Evolutionary conservation across 441 rosid species (phyloP), one percentile per base, ranked within the genome.

Genomic region (Isatis lusitanica): DNA sequence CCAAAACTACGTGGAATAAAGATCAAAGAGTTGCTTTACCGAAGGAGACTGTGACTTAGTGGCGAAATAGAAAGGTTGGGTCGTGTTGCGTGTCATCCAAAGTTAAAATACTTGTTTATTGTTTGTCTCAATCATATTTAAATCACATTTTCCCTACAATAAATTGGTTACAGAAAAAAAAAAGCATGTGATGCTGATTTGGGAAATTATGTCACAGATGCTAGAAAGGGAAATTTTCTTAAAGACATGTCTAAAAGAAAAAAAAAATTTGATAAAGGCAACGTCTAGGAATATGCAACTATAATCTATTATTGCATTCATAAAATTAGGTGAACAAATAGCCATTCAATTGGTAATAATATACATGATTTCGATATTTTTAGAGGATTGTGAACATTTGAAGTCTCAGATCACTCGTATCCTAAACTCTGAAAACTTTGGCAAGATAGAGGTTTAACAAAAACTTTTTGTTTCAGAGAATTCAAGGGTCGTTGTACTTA

Each of bases 131-230:
- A 12, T n/a, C 70, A 53, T 63, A 53, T 51, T 53, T 21, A 21
- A 6, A 44, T 64, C 65, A 65, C 35, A 65, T 44, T 46, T 73
- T 60, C 8, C 59, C 43, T 26, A 16, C 36, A 56, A 46, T 5
- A 9, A 28, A 11, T 46, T 35, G 33, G 58, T 44, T 63, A 43
- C 15, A 63, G 35, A 62, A 40, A 7, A 36, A 36, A 52, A 44
- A 60, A 24, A 60, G 18, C 65, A 60, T 72, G 18, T 72, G 47
- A n/a, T 43, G 55, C 56, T 63, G 56, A 63, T 43, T 72, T 72
- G 63, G 76, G 55, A 43, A 71, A 63, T 21, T 63, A 72, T 63
- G 63, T 48, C 63, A 43, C 30, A 40, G 62, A n/a, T 18, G 62
- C 24, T 53, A 7, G 56, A 72, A 63, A 63, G 39, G 6, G 70